These are phyloP conservation scores for Tilletia setariae DNA, from an alignment of 1,284 basidiomycete genomes.

Conservation along the genomic window DNA sequence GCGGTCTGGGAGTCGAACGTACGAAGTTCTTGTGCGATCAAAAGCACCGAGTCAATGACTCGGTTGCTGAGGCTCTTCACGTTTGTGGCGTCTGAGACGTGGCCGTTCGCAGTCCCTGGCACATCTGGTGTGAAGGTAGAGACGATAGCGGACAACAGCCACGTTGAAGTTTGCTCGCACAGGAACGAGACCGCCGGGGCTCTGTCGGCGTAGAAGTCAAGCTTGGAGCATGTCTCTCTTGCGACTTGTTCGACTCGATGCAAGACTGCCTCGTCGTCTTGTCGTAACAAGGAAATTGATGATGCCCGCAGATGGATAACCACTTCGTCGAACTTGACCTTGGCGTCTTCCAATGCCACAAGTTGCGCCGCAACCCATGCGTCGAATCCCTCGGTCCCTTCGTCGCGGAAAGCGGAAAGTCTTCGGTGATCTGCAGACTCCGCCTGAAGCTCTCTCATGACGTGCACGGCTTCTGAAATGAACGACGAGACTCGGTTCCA, in stretches of 20 bases:
- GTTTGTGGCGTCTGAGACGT: not conserved
- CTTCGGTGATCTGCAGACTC: not conserved
- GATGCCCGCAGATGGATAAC: not conserved
- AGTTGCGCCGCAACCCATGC: not conserved
- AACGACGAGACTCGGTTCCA: not conserved
- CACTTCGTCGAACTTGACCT: not conserved
- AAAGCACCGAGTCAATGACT: slow-evolving; percentile 43
- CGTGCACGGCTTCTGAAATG: not conserved
- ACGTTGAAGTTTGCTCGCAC: not conserved
- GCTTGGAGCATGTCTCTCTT: not conserved
- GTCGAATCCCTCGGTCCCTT: not conserved
- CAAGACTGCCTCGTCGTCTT: not conserved
- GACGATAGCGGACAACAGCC: not conserved
- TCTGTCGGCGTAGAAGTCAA: not conserved
- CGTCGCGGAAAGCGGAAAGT: not conserved
- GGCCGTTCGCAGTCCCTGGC: not conserved
- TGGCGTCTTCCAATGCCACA: not conserved
- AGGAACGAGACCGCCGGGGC: not conserved
- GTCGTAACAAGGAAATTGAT: not conserved
- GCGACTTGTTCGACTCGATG: not conserved
- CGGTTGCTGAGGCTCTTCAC: slow-evolving; percentile 18
- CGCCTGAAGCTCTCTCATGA: not conserved
- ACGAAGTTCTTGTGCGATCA: slow-evolving; percentile 48
- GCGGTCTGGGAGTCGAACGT: not conserved
- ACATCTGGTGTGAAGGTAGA: not conserved